Conservation (phyloP, 441 rosid species). For the Arabidopsis hybrid region DNA sequence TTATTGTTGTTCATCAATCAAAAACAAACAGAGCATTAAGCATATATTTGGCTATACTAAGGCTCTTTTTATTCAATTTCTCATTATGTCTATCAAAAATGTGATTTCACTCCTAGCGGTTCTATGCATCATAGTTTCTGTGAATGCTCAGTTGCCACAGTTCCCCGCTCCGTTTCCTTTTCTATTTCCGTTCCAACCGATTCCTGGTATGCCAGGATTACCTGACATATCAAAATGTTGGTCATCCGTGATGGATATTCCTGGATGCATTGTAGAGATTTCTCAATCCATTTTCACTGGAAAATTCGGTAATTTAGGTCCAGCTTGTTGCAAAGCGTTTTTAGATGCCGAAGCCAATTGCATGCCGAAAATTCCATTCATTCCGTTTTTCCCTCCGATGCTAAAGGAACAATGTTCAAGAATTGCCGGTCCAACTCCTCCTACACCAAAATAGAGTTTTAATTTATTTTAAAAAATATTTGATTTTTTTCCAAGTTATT, state of each 20-base stretch:
- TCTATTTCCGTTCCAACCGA: too few species aligned
- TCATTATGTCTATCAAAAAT: constrained; percentile 8
- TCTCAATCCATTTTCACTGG: too few species aligned
- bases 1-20: too few species aligned
- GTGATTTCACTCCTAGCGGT: background rate
- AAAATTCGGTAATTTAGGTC: background rate
- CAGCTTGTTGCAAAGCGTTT: constrained; percentile 1
- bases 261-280: too few species aligned
- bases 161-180: background rate
- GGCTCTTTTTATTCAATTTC: background rate
- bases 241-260: too few species aligned
- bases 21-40: background rate
- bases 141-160: constrained; percentile 26
- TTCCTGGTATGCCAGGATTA: too few species aligned
- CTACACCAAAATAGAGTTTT: background rate
- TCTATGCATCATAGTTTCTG: background rate
- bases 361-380: background rate
- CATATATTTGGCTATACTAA: background rate
- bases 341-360: background rate
- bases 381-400: background rate
- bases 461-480: background rate
- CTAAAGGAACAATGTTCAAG: background rate
- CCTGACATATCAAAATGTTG: too few species aligned
- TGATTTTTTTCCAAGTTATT: too few species aligned
- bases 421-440: background rate